These are phyloP conservation scores for Globisporangium megalacanthum DNA, from an alignment of 352 stramenopile genomes.

Conservation along the genomic window DNA sequence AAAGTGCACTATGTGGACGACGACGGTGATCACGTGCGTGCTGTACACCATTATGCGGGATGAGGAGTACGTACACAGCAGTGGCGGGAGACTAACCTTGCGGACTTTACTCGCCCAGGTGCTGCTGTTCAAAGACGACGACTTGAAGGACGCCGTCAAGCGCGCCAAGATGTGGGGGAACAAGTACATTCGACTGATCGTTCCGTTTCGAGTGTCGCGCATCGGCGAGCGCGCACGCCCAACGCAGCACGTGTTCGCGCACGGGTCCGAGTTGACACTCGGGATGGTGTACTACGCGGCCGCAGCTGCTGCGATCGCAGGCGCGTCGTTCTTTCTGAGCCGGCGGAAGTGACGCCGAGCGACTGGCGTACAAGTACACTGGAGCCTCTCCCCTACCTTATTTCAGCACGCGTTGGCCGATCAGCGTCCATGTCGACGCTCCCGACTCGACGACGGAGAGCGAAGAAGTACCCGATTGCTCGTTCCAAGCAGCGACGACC, in stretches of 20 bases:
- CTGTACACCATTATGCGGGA: constrained; percentile 1
- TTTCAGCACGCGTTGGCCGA: too few species aligned
- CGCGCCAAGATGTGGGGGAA: constrained; percentile 74
- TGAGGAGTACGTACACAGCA: background rate
- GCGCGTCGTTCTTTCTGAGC: constrained; percentile 75
- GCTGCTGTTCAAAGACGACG: constrained; percentile 69
- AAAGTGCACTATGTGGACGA: constrained; percentile 82
- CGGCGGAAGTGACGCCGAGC: constrained; percentile 38
- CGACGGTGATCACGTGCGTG: constrained; percentile 52
- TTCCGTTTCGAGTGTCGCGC: constrained; percentile 40
- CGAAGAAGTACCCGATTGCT: too few species aligned
- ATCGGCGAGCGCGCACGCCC: constrained; percentile 17
- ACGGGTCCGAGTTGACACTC: constrained; percentile 44
- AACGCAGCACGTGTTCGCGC: constrained; percentile 32
- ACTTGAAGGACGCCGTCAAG: constrained; percentile 77
- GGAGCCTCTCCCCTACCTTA: too few species aligned
- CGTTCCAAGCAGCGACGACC: too few species aligned
- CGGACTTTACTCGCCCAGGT: constrained; percentile 24
- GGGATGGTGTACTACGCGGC: constrained; percentile 80
- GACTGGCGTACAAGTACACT: background rate
- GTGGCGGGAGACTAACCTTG: too few species aligned
- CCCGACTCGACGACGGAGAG: too few species aligned
- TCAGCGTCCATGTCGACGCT: too few species aligned
- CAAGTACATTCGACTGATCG: constrained; percentile 77
- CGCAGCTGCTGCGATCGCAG: constrained; percentile 66